A percentile compares a stretch with the other conserved stretches of the same genome.
These are phyloP conservation scores for Trypanosoma boissoni DNA, from an alignment of 208 protist species.

Conservation along the genomic window DNA sequence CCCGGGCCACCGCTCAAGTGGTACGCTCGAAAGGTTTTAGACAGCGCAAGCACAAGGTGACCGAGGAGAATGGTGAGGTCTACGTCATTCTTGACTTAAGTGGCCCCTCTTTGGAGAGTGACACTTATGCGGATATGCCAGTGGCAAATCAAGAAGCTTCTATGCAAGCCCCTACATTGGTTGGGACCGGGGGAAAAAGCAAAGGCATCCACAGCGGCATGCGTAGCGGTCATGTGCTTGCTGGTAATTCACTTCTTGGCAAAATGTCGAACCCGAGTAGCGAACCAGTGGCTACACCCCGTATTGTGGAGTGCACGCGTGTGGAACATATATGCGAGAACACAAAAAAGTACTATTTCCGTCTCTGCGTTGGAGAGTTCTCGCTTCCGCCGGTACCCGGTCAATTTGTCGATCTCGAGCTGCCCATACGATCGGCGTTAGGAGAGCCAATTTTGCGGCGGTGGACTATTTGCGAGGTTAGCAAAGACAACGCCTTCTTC, in stretches of 20 bases:
- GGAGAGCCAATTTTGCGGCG: conserved; percentile 39
- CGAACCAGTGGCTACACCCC: background rate
- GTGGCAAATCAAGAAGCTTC: conserved; percentile 62
- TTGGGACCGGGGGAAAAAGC: background rate
- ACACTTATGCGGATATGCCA: conserved; percentile 73
- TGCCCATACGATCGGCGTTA: conserved; percentile 32
- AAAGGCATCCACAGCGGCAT: conserved; percentile 47
- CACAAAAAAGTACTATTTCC: conserved; percentile 58
- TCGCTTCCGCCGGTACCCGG: conserved; percentile 17
- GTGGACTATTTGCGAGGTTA: conserved; percentile 64
- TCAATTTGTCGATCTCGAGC: conserved; percentile 64
- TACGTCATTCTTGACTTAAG: conserved; percentile 58
- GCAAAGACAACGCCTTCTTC: conserved; percentile 41
- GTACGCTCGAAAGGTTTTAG: conserved; percentile 83
- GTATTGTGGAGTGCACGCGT: conserved; percentile 18
- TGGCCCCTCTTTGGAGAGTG: conserved; percentile 56
- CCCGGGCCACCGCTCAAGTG: conserved; percentile 26
- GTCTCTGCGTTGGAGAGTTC: conserved; percentile 31
- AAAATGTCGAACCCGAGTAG: background rate
- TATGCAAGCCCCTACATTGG: conserved; percentile 30
- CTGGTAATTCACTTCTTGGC: background rate
- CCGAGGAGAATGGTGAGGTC: conserved; percentile 59
- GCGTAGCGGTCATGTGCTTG: conserved; percentile 66
- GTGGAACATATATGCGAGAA: conserved; percentile 38
- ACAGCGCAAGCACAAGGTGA: conserved; percentile 70